Conservation (phyloP, 192 early-diverging fungal species). For the Dimargaris xerosporica region DNA sequence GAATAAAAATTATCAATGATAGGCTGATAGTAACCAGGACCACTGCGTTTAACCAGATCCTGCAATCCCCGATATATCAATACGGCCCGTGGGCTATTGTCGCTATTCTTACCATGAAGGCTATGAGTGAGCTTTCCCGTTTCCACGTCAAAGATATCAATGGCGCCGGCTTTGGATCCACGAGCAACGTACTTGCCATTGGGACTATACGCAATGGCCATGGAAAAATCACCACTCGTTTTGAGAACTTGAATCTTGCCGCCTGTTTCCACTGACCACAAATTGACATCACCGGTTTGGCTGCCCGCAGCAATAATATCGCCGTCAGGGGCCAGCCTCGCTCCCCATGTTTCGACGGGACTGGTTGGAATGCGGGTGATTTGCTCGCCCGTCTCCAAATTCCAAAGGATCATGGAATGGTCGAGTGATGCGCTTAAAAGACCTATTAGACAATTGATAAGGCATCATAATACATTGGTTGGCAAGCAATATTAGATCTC, state of each 20-base stretch:
- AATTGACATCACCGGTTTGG: conserved; percentile 52
- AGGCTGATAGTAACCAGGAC: no score
- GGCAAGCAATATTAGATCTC: no score
- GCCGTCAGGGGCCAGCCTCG: conserved; percentile 56
- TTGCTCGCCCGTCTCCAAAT: conserved; percentile 35
- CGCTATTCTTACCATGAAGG: conserved; percentile 27
- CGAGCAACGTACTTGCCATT: conserved; percentile 59
- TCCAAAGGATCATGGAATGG: conserved; percentile 63
- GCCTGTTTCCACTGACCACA: conserved; percentile 51
- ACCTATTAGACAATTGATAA: no score
- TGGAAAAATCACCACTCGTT: conserved; percentile 61
- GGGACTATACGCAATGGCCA: conserved; percentile 63
- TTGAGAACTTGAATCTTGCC: conserved; percentile 47
- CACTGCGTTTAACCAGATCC: no score
- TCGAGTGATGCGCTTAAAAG: conserved; percentile 54
- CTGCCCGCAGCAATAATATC: conserved; percentile 54
- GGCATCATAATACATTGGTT: no score
- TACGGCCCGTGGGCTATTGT: no score
- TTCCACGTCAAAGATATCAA: conserved; percentile 53
- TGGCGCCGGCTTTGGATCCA: conserved; percentile 56
- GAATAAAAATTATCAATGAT: no score
- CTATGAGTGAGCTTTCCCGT: conserved; percentile 48
- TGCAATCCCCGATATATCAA: no score
- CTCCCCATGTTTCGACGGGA: conserved; percentile 61
- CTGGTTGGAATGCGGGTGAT: conserved; percentile 46